Evolutionary conservation across 371 early-diverging fungal species (phyloP), one percentile per base, ranked within the genome.

Genomic region (Syncephalastrum contaminatum): DNA sequence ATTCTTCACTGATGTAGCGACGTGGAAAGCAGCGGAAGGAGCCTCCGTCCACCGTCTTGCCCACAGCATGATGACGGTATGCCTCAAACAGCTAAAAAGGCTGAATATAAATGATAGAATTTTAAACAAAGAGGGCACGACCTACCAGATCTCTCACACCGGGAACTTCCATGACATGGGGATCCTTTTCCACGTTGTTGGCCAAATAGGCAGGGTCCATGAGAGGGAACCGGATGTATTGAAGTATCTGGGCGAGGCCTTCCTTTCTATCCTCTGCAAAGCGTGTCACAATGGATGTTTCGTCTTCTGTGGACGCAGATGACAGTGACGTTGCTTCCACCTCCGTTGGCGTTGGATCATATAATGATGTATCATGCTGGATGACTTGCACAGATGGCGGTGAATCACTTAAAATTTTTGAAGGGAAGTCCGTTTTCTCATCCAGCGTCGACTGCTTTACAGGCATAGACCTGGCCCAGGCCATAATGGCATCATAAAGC

Each of bases 211-310:
- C 58, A 19, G 77, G 73, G 46, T 67, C 58, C 70, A 84, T 84
- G 58, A 83, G 59, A 0, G 84, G 84, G 43, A 84, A 84, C 20
- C 82, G 62, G 36, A 84, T 72, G 43, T 73, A 75, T 20, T 74
- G 77, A 5, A 84, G 55, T 24, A 84, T 62, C 3, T 39, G 53
- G 14, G 58, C 60, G 18, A 67, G 24, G 36, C 63, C 56, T 21
- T 21, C 22, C 2, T 25, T 42, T 2, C 53, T 42, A 22, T 53
- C 53, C 12, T 44, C 53, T 6, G 7, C 30, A 43, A 22, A 12
- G 19, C 21, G 2, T 20, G 27, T 24, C 15, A 25, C 15, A 13
- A 3, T 24, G 22, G 25, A 15, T 2, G 36, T 48, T 48, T 48
- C 49, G 4, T 44, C 54, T 19, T 54, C 25, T 43, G 1, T 4